Base-by-base conservation (phyloP, 1,139 yeast genomes). In the Pichia sp. region DNA sequence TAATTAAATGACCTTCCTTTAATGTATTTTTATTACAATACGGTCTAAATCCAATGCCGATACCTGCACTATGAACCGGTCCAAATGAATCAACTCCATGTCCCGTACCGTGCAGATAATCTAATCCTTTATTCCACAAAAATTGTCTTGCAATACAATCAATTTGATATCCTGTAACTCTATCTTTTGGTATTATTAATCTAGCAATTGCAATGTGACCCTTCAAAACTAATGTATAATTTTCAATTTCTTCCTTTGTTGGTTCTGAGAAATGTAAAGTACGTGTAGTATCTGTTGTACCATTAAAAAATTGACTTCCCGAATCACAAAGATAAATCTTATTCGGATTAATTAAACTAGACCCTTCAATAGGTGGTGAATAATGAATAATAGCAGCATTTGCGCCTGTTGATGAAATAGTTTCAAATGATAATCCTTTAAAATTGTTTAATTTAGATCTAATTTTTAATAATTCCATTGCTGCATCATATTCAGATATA, bases 1-100 rank as follows among this genome's bases (percentile, higher is more conserved):
- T 83, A 36, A 88, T 68, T 35, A 89, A 68, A 62, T 87, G 85
- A 26, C 98, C 98, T 4, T 76, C 71, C 50, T 72, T 65, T 45
- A 84, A 68, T 2, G 73, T 63, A 31, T 70, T 69, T 21, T 49
- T 46, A 41, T 59, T 57, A 38, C 59, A 59, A 31, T 55, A 51
- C n/a, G 56, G 65, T 51, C 84, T 72, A 52, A 80, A 76, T 2
- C 96, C 93, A 54, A 91, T 83, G 9, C 97, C 96, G 45, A 89
- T 79, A 13, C 98, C 98, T 4, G 95, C 95, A 60, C 93, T 97
- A 60, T 93, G 98, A 31, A 91, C 98, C 57, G 91, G 91, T 50
- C 93, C 74, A 59, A 70, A 91, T 1, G 95, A 72, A 4, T 96
- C 98, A 39, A 93, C 79, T n/a, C 98, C 98, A 62, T 93, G 99